Percentiles rank a stretch among this genome's conserved stretches.
phyloP scores from a whole-genome alignment of 2,329 filamentous ascomycete species.

The Ascochyta koolunga region DNA sequence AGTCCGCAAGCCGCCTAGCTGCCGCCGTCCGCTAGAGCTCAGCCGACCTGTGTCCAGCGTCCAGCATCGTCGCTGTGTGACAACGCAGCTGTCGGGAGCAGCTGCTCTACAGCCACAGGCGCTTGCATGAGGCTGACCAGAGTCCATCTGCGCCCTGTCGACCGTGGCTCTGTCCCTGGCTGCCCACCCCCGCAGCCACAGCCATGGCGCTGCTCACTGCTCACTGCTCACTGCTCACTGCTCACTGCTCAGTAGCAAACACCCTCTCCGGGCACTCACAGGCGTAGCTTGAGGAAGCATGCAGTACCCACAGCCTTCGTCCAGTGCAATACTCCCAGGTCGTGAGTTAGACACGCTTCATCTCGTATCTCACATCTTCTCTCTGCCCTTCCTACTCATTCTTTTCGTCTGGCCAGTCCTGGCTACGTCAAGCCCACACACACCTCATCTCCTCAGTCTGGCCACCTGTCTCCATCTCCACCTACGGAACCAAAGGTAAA shows the following conservation, averaged over 20 bases:
- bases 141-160: too few relatives aligned
- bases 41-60: neutral
- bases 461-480: neutral
- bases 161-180: too few relatives aligned
- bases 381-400: neutral
- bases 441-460: neutral
- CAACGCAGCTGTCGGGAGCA: neutral
- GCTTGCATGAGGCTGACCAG: too few relatives aligned
- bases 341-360: too few relatives aligned
- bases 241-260: neutral
- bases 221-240: too few relatives aligned
- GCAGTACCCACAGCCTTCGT: neutral
- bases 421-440: neutral
- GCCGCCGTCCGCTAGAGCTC: constrained; percentile 9
- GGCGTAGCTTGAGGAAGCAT: neutral
- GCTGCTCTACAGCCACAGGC: too few relatives aligned
- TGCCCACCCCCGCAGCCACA: too few relatives aligned
- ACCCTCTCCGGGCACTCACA: neutral
- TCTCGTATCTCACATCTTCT: neutral
- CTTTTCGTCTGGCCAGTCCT: neutral
- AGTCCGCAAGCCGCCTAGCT: neutral
- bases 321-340: too few relatives aligned
- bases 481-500: neutral
- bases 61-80: constrained; percentile 10
- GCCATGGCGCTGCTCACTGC: too few relatives aligned